A percentile compares a stretch with the other conserved stretches of the same genome.
Evolutionary conservation across 225 moss, liverwort and hornwort species (phyloP).

Genomic region (Neckera pumila): DNA sequence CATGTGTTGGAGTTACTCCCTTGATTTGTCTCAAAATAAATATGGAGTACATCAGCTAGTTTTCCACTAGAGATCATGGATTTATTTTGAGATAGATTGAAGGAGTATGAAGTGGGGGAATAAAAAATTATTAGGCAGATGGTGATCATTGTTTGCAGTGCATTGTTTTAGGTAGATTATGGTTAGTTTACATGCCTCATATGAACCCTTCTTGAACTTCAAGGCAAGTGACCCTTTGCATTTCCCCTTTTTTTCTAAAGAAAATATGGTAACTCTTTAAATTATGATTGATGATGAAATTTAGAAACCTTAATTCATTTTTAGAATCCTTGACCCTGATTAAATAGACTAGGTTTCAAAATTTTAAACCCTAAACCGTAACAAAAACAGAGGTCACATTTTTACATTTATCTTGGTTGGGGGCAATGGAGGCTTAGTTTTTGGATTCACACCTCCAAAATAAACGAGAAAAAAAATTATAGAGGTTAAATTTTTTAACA

Average conservation of each 20-base stretch:
- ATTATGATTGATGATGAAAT: too few relatives aligned
- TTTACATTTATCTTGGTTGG: not conserved
- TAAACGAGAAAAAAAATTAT: too few relatives aligned
- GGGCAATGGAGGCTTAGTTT: too few relatives aligned
- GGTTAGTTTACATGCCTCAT: not conserved
- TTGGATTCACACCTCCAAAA: too few relatives aligned
- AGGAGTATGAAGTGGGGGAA: not conserved
- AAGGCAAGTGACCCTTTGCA: not conserved
- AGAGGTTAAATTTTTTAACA: too few relatives aligned
- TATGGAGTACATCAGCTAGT: fast-evolving
- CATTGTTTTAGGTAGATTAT: not conserved
- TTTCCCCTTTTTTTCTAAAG: not conserved
- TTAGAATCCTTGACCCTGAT: not conserved
- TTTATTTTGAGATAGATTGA: not conserved
- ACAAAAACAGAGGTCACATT: not conserved
- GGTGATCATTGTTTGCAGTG: too few relatives aligned
- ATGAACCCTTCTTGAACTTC: not conserved
- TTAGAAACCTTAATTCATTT: too few relatives aligned
- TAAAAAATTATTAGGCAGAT: too few relatives aligned
- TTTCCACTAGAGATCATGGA: not conserved
- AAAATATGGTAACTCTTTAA: not conserved
- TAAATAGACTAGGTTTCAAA: not conserved
- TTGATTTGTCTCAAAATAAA: too few relatives aligned
- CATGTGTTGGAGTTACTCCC: not conserved
- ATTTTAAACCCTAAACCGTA: not conserved